phyloP scores from a whole-genome alignment of 2,329 filamentous ascomycete genomes.

The Pseudopithomyces maydicus region DNA sequence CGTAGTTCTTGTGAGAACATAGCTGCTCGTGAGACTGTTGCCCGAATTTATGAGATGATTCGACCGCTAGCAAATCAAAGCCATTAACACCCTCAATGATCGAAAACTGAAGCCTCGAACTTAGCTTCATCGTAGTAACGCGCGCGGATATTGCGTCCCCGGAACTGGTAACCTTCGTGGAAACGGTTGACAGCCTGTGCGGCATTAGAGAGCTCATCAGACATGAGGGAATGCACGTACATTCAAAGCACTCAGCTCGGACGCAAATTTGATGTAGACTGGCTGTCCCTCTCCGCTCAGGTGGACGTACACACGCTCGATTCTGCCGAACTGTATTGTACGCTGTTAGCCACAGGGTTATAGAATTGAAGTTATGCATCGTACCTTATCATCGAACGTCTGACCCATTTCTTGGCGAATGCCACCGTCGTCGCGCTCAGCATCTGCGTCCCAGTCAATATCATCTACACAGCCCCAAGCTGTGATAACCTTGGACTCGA shows the following conservation, averaged over 20 bases:
- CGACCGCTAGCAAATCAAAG: background rate
- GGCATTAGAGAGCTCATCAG: slow-evolving; percentile 11
- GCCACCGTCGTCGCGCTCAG: slow-evolving; percentile 62
- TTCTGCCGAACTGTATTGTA: slow-evolving; percentile 73
- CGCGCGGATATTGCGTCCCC: slow-evolving; percentile 82
- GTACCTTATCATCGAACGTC: slow-evolving; percentile 81
- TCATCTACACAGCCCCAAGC: slow-evolving; percentile 84
- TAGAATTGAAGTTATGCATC: slow-evolving; percentile 12
- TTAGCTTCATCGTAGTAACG: slow-evolving; percentile 81
- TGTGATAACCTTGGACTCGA: slow-evolving; percentile 82
- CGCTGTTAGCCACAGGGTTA: slow-evolving; percentile 12
- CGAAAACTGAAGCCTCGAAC: slow-evolving; percentile 66
- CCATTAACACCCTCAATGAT: slow-evolving; percentile 20
- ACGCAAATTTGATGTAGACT: slow-evolving; percentile 94
- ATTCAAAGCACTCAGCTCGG: slow-evolving; percentile 79
- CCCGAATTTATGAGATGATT: too few relatives aligned
- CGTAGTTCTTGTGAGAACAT: too few relatives aligned
- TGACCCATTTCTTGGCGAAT: slow-evolving; percentile 95
- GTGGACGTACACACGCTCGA: slow-evolving; percentile 76
- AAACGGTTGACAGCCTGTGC: slow-evolving; percentile 83
- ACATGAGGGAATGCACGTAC: slow-evolving; percentile 57
- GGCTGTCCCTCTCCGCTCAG: slow-evolving; percentile 62
- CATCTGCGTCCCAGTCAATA: slow-evolving; percentile 79
- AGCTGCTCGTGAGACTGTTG: too few relatives aligned
- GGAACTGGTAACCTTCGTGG: slow-evolving; percentile 90